These are phyloP conservation scores for Trichoderma oligosporum DNA, from an alignment of 2,329 filamentous ascomycete genomes.

Conservation along the genomic window DNA sequence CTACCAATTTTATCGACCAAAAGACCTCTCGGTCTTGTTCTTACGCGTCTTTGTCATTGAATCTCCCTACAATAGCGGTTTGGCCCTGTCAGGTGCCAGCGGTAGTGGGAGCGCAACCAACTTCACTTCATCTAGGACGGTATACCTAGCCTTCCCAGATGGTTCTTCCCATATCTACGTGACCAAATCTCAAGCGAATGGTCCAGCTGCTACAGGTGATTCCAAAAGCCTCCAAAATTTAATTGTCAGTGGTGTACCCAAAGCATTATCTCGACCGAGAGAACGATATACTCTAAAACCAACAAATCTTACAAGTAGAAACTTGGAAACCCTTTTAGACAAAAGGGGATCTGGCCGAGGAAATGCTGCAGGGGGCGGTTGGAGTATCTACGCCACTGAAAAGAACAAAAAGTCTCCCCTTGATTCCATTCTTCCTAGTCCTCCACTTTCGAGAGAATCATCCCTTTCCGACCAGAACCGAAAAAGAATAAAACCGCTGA, in stretches of 20 bases:
- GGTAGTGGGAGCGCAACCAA: conserved; percentile 38
- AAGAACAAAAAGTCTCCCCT: conserved; percentile 51
- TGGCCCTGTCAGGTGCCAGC: conserved; percentile 40
- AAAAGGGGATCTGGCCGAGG: conserved; percentile 65
- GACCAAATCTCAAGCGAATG: conserved; percentile 47
- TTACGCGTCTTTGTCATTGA: conserved; percentile 77
- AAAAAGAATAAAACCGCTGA: conserved; percentile 29
- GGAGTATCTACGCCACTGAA: conserved; percentile 72
- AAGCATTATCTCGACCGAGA: conserved; percentile 72
- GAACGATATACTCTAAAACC: conserved; percentile 66
- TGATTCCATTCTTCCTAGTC: conserved; percentile 47
- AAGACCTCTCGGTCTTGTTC: conserved; percentile 64
- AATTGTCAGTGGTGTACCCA: conserved; percentile 75
- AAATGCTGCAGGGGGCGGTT: conserved; percentile 72
- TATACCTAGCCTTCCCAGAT: conserved; percentile 80
- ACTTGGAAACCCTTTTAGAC: conserved; percentile 64
- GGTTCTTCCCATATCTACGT: conserved; percentile 72
- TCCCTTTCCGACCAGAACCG: conserved; percentile 28
- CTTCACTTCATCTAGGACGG: conserved; percentile 64
- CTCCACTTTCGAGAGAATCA: conserved; percentile 40
- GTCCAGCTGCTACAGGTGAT: conserved; percentile 45
- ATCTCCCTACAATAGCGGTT: conserved; percentile 68
- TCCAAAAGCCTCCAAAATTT: conserved; percentile 63
- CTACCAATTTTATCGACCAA: conserved; percentile 73
- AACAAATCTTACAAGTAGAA: conserved; percentile 67